Base-by-base conservation (phyloP, 176 grass and related monocot species). In the Aegilops bicornis region DNA sequence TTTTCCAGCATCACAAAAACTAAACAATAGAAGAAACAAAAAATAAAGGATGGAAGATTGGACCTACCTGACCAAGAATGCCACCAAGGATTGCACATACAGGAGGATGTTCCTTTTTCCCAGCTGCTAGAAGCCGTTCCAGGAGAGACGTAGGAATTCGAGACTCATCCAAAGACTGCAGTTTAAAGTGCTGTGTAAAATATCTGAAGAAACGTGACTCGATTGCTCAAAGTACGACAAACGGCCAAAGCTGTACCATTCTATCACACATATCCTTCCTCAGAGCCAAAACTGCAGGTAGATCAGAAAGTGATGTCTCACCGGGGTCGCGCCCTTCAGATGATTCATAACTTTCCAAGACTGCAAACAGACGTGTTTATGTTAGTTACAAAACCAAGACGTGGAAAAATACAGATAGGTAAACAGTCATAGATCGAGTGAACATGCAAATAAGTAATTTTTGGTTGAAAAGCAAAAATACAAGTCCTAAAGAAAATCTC, bases 81-180 rank as follows among this genome's bases (percentile, higher is more conserved):
- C 97, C 97, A n/a, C 94, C 97, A 20, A 99, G 89, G 65, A 97
- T 93, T 37, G 97, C 90, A 90, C 94, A 97, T 42, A 97, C 92
- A 82, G 97, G 88, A 50, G 97, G 94, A 87, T 94, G 79, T 77
- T 94, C 87, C 75, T 93, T 95, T 66, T 83, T 90, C 82, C 97
- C 94, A 69, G 90, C 90, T 64, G 83, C 77, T 85, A 99, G 30
- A 81, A 99, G 77, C 27, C 89, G 88, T 75, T 97, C 89, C 66
- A 99, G 45, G 12, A 97, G 90, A 88, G 54, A 73, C 25, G 82
- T 83, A 52, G 89, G 90, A 76, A 99, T 59, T 79, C 91, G 80
- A 62, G 90, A 93, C 86, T 97, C 97, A 25, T 88, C 91, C 43
- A 97, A 74, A 73, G 92, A 93, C 97, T 99, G 84, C 88, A 92